Evolutionary conservation across 2,329 filamentous ascomycete species (phyloP), one percentile per base, ranked within the genome.

Genomic region (Beauveria caledonica): DNA sequence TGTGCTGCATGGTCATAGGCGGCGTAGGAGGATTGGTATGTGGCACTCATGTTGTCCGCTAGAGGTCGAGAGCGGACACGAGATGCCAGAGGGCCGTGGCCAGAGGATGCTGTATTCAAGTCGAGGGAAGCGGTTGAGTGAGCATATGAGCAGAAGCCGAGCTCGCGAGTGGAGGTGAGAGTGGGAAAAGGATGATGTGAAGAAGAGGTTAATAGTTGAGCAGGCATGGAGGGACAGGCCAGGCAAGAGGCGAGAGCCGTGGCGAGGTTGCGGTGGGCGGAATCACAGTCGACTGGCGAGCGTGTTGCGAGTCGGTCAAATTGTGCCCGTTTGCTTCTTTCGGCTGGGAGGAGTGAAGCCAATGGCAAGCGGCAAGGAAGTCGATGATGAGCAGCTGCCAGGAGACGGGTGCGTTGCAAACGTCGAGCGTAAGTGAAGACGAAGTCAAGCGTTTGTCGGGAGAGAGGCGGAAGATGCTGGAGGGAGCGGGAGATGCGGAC

Each of bases 11-110:
- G 76, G 64, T 79, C 76, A 69, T 80, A 82, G 57, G 75, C 74
- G 62, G 76, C 73, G 66, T 79, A 73, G 59, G 76, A 71, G 13
- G 76, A 72, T 55, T 80, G 78, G 65, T 82, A 83, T n/a, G 77
- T 73, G 63, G 79, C 73, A 65, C 76, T 80, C 81, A 84, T 78
- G 62, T 76, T 74, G 73, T 82, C 80, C 64, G 44, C 45, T 29
- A 73, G 69, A 45, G 21, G 19, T 29, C 46, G 56, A 39, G 27
- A 39, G 19, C 23, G n/a, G 57, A 19, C 49, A 46, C 19, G 48
- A 52, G 48, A 33, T 45, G 48, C 57, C 39, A 52, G 13, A 45
- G n/a, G 27, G n/a, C 25, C 40, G 39, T 36, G 36, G 19, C 39
- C 57, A 27, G 48, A 45, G 25, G 25, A 33, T 19, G 15, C 10